phyloP scores from a whole-genome alignment of 805 yeast species.

The Candida germanica region DNA sequence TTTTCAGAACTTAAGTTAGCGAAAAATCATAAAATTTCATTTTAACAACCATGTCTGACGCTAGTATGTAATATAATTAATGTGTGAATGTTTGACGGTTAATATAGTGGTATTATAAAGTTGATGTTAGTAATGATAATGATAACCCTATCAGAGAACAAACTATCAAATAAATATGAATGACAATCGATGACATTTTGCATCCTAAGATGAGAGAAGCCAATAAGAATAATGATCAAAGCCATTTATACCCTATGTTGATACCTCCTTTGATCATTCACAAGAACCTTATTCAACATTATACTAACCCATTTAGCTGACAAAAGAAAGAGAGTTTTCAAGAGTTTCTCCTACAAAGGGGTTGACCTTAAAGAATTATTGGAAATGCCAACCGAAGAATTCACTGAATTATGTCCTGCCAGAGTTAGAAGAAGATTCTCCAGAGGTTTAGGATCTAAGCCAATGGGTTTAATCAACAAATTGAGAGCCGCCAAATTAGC shows the following conservation, averaged over 20 bases:
- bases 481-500: conserved; percentile 95
- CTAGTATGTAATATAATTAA: conserved; percentile 26
- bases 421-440: conserved; percentile 99
- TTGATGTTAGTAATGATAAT: too few species aligned
- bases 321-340: conserved; percentile 88
- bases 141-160: too few species aligned
- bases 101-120: conserved; percentile 1
- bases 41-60: conserved; percentile 27
- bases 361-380: conserved; percentile 93
- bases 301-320: conserved; percentile 50
- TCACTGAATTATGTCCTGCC: conserved; percentile 93
- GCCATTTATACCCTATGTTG: too few species aligned
- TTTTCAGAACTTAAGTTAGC: conserved; percentile 7
- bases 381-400: conserved; percentile 93
- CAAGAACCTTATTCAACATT: too few species aligned
- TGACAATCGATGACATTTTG: too few species aligned
- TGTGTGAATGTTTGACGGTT: not conserved
- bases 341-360: conserved; percentile 98
- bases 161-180: too few species aligned
- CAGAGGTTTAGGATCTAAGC: conserved; percentile 94
- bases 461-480: conserved; percentile 94
- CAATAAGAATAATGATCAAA: too few species aligned
- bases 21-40: conserved; percentile 7
- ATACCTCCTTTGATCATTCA: too few species aligned
- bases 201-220: too few species aligned